These are phyloP conservation scores for Podila minutissima DNA, from an alignment of 192 early-diverging fungal species.

Conservation along the genomic window DNA sequence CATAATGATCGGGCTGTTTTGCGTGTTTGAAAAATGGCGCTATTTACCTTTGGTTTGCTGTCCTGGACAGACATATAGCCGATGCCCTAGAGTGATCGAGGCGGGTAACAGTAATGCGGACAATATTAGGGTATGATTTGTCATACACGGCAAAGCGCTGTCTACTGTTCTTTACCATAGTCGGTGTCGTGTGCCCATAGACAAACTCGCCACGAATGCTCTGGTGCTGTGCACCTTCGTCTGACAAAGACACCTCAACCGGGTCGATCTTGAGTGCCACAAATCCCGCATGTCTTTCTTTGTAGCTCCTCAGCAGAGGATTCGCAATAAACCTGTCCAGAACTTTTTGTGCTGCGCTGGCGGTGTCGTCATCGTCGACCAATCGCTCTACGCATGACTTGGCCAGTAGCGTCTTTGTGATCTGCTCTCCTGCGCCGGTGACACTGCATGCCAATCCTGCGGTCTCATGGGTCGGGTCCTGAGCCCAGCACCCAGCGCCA, in stretches of 20 bases:
- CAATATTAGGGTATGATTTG: neutral
- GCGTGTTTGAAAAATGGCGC: no score
- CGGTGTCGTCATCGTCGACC: conserved; percentile 5
- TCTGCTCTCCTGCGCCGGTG: conserved; percentile 87
- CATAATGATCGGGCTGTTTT: no score
- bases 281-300: conserved; percentile 49
- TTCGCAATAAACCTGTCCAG: conserved; percentile 31
- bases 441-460: conserved; percentile 71
- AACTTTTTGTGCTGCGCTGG: neutral
- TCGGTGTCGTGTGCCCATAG: conserved; percentile 76
- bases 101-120: neutral
- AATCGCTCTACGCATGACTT: conserved; percentile 58
- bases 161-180: conserved; percentile 64
- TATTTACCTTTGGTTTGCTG: conserved; percentile 29
- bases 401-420: conserved; percentile 79
- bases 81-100: conserved; percentile 10
- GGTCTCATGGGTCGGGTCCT: conserved; percentile 36
- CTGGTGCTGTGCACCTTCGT: neutral
- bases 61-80: conserved; percentile 30
- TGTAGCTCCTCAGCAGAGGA: conserved; percentile 25
- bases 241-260: neutral
- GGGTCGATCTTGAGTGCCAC: conserved; percentile 30
- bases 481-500: conserved; percentile 86
- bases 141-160: neutral
- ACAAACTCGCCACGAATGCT: conserved; percentile 60